phyloP scores from a whole-genome alignment of 768 basidiomycete genomes.

The Phylloporus scabripes region DNA sequence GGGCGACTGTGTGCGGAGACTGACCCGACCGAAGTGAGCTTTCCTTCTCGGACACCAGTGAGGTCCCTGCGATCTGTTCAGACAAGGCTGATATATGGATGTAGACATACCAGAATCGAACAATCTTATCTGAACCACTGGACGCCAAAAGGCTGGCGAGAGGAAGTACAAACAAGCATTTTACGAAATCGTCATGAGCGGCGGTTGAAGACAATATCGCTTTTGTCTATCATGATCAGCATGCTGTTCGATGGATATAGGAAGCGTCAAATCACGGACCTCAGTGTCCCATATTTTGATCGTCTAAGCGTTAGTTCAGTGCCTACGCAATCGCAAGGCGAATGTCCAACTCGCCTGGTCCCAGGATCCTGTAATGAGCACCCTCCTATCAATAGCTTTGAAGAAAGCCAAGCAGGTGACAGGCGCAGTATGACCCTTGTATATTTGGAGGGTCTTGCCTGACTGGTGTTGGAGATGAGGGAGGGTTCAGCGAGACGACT shows the following conservation, averaged over 20 bases:
- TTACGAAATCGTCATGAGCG: constrained; percentile 90
- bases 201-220: constrained; percentile 60
- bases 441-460: constrained; percentile 71
- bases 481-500: constrained; percentile 5
- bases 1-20: constrained; percentile 86
- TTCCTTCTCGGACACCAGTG: constrained; percentile 37
- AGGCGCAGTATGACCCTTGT: constrained; percentile 82
- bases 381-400: constrained; percentile 39
- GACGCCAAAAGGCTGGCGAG: constrained; percentile 66
- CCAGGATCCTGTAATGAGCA: constrained; percentile 91
- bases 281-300: constrained; percentile 83
- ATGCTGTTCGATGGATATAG: background rate
- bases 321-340: background rate
- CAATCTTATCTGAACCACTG: constrained; percentile 83
- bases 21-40: constrained; percentile 52
- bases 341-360: constrained; percentile 54
- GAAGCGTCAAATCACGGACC: constrained; percentile 36
- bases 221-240: constrained; percentile 50
- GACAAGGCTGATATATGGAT: background rate
- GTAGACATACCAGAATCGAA: constrained; percentile 73
- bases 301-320: constrained; percentile 43
- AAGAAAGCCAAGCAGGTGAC: constrained; percentile 78
- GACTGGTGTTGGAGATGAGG: constrained; percentile 44
- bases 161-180: constrained; percentile 70
- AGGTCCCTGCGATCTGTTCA: constrained; percentile 53